Evolutionary conservation across 2,329 filamentous ascomycete species (phyloP), one percentile per base, ranked within the genome.

Genomic region (Neonectria neomacrospora): DNA sequence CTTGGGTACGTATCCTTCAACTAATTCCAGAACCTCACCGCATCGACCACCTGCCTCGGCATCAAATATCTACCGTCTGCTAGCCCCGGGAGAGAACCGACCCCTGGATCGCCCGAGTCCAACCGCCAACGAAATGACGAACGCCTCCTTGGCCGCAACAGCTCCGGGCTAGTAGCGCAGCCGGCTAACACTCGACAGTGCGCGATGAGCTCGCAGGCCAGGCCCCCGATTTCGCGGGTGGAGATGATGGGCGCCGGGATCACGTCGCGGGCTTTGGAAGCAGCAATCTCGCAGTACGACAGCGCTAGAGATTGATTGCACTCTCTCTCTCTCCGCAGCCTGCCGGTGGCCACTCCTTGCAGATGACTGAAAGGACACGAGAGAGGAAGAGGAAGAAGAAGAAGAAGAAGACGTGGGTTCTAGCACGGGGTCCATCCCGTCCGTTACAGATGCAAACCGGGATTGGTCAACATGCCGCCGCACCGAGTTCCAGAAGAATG

Each of bases 221-320:
- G 32, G 48, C 42, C 23, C 55, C 55, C 34, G 48, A 32, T 30
- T 51, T 22, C 22, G 55, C 52, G 18, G 18, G 55, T 58, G 55
- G 55, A 51, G 55, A 58, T 58, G 55, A 51, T 51, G 37, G 45
- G 26, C 55, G 23, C 45, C 34, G 16, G 45, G 45, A 51, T 58
- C 45, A 32, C 16, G n/a, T 50, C n/a, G n/a, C 22, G 18, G 47
- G 28, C 28, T 20, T 30, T 18, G 47, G n/a, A 6, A 26, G 23
- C n/a, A 28, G 47, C 28, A 50, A 50, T 50, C 47, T 50, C 32
- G 47, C 10, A 50, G 28, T 20, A 48, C 45, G 23, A 22, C 34
- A 23, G 34, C 20, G 55, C 10, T 20, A n/a, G 28, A 50, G n/a
- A 34, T 50, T 50, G 47, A 50, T 50, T 50, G 34, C 47, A 28